Base-by-base conservation (phyloP, 2,329 filamentous ascomycete genomes). In the Sordariomycetes sp. region DNA sequence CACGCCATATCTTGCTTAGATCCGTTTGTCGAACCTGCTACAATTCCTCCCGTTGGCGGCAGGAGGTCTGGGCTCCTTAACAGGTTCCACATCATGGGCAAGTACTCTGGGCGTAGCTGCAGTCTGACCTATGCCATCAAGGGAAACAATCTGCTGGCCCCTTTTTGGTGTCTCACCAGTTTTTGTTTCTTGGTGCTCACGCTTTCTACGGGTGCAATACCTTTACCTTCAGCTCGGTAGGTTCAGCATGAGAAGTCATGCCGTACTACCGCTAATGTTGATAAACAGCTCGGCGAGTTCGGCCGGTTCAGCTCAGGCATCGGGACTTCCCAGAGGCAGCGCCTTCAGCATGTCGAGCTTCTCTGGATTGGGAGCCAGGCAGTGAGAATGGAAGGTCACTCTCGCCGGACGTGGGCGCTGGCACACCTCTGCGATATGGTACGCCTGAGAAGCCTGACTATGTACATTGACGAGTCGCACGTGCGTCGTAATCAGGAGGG, bases 141-240 rank as follows among this genome's bases (percentile, higher is more conserved):
- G 1, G 75, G 76, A 0, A 65, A 70, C 2, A 60, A 64, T 0
- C 60, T 74, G 0, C 67, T 79, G 0, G 64, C 63, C 0, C 64
- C 69, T 0, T 65, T 0, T 36, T 68, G 0, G 75, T 77, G 0
- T 72, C 64, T 55, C 73, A 67, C 57, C 61, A 65, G 1, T 76
- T 73, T 69, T 62, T 68, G 54, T 73, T 69, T 32, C 61, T 75
- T 1, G 74, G 71, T 0, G 62, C 65, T 2, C 71, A 74, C 58
- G 60, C 72, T 2, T 79, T 79, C 59, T 79, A 79, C 17, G 74
- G 75, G 8, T 59, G 65, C 1, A 80, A 80, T 61, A 74, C 66
- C 0, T 79, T 79, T 59, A 72, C 71, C 0, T 79, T 80, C 61
- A 77, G 74, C n/a, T 56, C 54, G n/a, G 54, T 56, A 51, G 51